Conservation (phyloP, 352 stramenopile genomes). For the Phytophthora boehmeriae region DNA sequence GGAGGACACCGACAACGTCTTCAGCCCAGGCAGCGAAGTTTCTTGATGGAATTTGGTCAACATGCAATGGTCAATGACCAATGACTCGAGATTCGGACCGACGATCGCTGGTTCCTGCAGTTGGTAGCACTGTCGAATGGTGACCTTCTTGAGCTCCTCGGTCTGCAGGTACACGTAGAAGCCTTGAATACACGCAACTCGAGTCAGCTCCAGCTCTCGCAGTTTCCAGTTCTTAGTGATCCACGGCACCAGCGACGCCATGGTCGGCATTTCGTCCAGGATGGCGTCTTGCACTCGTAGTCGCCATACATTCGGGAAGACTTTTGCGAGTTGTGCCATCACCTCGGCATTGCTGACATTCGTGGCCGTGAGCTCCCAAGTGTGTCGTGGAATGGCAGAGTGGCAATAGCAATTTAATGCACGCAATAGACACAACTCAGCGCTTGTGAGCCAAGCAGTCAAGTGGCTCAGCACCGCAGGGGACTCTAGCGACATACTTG, state of each 20-base stretch:
- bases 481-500: constrained; percentile 29
- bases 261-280: constrained; percentile 33
- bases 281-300: constrained; percentile 42
- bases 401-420: constrained; percentile 28
- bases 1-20: constrained; percentile 48
- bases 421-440: constrained; percentile 48
- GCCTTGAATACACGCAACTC: constrained; percentile 56
- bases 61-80: constrained; percentile 56
- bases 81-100: constrained; percentile 32
- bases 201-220: constrained; percentile 45
- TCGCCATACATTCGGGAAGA: constrained; percentile 49
- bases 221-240: constrained; percentile 37
- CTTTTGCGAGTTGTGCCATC: constrained; percentile 32
- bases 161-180: constrained; percentile 46
- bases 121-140: constrained; percentile 62
- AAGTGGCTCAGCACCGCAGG: constrained; percentile 45
- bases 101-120: constrained; percentile 53
- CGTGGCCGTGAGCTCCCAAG: constrained; percentile 46
- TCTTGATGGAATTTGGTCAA: constrained; percentile 45
- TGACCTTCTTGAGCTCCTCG: constrained; percentile 53
- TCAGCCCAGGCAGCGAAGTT: constrained; percentile 51
- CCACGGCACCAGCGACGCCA: constrained; percentile 39
- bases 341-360: constrained; percentile 29
- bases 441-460: constrained; percentile 50
- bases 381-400: constrained; percentile 39